Conservation (phyloP, 2,329 filamentous ascomycete genomes). For the Pyrenochaeta sp. region DNA sequence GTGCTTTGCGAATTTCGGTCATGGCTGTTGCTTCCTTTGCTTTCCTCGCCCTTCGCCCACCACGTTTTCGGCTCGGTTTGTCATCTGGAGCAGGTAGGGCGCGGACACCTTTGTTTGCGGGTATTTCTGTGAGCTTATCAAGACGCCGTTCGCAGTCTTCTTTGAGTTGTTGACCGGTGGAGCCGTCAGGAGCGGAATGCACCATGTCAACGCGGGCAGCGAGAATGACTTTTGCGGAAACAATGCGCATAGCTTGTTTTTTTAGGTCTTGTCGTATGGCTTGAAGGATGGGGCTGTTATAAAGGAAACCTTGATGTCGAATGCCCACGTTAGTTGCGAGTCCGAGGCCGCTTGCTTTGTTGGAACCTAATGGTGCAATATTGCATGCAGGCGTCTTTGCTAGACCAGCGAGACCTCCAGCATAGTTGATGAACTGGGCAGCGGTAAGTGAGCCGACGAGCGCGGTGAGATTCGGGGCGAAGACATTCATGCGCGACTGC, state of each 20-base stretch:
- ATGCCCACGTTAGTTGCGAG: conserved; percentile 93
- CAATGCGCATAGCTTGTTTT: conserved; percentile 92
- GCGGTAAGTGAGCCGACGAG: conserved; percentile 92
- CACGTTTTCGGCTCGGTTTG: conserved; percentile 91
- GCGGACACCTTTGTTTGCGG: conserved; percentile 85
- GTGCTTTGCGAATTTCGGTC: conserved; percentile 94
- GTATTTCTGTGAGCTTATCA: conserved; percentile 91
- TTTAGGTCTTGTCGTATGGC: conserved; percentile 86
- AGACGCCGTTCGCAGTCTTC: conserved; percentile 84
- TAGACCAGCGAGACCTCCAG: conserved; percentile 85
- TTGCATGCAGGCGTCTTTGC: conserved; percentile 96
- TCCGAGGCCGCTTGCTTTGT: conserved; percentile 80
- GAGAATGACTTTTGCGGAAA: conserved; percentile 92
- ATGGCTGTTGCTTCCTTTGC: conserved; percentile 97
- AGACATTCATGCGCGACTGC: conserved; percentile 94
- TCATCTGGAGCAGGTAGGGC: conserved; percentile 94
- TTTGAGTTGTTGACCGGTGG: conserved; percentile 81
- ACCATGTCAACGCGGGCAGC: conserved; percentile 90
- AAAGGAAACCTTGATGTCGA: conserved; percentile 91
- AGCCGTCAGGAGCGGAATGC: conserved; percentile 81
- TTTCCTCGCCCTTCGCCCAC: conserved; percentile 87
- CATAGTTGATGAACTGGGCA: conserved; percentile 94
- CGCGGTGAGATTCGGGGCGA: conserved; percentile 91
- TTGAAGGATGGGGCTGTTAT: conserved; percentile 87
- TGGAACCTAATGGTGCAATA: conserved; percentile 87